Evolutionary conservation across 345 rosid genomes (phyloP).

Genomic region (Populus davidiana): DNA sequence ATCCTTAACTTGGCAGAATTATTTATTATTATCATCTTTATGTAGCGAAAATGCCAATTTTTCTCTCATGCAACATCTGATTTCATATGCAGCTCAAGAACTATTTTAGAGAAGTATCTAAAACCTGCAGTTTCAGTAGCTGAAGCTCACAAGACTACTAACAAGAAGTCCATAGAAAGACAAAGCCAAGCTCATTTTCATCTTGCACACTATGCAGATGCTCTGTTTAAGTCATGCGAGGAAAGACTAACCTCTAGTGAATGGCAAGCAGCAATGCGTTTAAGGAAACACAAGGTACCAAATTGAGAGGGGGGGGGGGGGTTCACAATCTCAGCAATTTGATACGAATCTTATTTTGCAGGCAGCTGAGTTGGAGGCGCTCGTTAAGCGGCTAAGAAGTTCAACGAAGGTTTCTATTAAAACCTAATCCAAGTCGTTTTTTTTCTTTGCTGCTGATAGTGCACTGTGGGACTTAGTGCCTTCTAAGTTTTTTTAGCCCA

Average conservation of each 20-base stretch:
- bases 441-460: neutral
- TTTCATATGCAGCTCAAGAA: slow-evolving; percentile 69
- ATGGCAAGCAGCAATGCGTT: slow-evolving; percentile 95
- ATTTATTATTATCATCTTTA: slow-evolving; percentile 7
- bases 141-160: slow-evolving; percentile 42
- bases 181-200: slow-evolving; percentile 82
- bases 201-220: slow-evolving; percentile 96
- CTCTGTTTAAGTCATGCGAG: slow-evolving; percentile 76
- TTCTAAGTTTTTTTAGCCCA: slow-evolving; percentile 16
- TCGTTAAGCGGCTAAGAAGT: slow-evolving; percentile 50
- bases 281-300: slow-evolving; percentile 86
- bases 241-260: slow-evolving; percentile 86
- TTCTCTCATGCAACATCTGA: slow-evolving; percentile 3
- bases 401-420: slow-evolving; percentile 52
- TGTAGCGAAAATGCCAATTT: slow-evolving; percentile 15
- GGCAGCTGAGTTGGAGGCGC: slow-evolving; percentile 77
- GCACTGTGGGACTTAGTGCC: neutral
- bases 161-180: slow-evolving; percentile 65
- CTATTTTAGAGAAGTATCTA: slow-evolving; percentile 86
- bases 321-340: neutral
- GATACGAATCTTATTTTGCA: slow-evolving; percentile 32
- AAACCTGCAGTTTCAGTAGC: slow-evolving; percentile 87
- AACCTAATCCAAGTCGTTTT: neutral
- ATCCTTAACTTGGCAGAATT: slow-evolving; percentile 17
- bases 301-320: slow-evolving; percentile 5